A percentile compares a stretch with the other conserved stretches of the same genome.
phyloP scores from a whole-genome alignment of 352 stramenopile species.

The Pythium aquatile region DNA sequence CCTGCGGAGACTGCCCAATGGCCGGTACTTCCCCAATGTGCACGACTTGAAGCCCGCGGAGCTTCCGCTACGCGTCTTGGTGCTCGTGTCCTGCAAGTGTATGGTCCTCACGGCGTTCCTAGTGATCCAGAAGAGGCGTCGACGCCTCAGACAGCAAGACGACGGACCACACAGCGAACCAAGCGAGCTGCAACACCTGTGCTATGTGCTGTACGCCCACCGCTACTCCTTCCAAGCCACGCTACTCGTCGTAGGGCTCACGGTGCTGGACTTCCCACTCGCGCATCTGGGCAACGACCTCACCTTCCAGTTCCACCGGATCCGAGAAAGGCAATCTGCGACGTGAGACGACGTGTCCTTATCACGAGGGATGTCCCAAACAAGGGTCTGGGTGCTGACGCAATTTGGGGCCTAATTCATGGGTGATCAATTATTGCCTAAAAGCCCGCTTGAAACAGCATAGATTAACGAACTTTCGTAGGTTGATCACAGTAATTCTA shows the following conservation, averaged over 20 bases:
- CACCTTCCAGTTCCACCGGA: constrained; percentile 16
- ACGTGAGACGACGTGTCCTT: too few species aligned
- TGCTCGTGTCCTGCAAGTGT: constrained; percentile 2
- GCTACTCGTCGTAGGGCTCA: constrained; percentile 3
- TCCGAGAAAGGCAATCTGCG: not conserved
- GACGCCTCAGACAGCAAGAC: not conserved
- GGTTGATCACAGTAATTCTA: too few species aligned
- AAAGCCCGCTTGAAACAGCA: too few species aligned
- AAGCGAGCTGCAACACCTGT: not conserved
- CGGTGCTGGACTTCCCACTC: constrained; percentile 9
- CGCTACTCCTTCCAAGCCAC: constrained; percentile 10
- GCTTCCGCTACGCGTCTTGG: not conserved
- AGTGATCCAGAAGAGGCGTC: not conserved
- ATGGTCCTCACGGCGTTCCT: not conserved
- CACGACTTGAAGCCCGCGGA: not conserved
- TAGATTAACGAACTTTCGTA: too few species aligned
- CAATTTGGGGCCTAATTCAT: too few species aligned
- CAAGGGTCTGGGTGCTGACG: too few species aligned
- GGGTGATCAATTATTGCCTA: too few species aligned
- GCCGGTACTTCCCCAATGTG: not conserved
- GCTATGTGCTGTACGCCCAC: constrained; percentile 6
- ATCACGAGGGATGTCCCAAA: too few species aligned
- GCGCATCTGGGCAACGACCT: constrained; percentile 13
- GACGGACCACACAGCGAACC: not conserved
- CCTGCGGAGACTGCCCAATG: constrained; percentile 1